Conservation (phyloP, 176 grass and related monocot genomes). For the bread wheat (Triticum aestivum) region DNA sequence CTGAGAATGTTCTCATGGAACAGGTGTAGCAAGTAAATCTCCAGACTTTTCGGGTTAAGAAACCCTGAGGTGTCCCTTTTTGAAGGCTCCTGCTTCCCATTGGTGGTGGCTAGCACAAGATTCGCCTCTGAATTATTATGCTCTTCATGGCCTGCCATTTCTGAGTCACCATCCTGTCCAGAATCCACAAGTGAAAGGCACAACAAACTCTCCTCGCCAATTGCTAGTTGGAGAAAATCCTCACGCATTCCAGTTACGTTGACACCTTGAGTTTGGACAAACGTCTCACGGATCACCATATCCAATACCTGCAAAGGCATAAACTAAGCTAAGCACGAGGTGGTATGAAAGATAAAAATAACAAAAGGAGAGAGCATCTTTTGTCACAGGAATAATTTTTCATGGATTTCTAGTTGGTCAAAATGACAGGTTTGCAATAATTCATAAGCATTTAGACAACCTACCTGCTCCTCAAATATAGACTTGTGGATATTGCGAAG, state of each 20-base stretch:
- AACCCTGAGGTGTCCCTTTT: conserved; percentile 35
- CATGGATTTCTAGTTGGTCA: neutral
- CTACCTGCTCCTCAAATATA: conserved; percentile 76
- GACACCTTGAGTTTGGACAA: conserved; percentile 62
- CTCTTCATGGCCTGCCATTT: conserved; percentile 33
- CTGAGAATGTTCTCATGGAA: conserved; percentile 69
- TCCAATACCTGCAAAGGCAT: conserved; percentile 70
- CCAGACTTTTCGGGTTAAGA: conserved; percentile 62
- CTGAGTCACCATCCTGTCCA: conserved; percentile 39
- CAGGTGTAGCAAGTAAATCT: conserved; percentile 80
- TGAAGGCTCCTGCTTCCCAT: conserved; percentile 42
- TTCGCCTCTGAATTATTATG: conserved; percentile 37
- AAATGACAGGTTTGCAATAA: conserved; percentile 12
- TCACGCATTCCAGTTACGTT: conserved; percentile 92
- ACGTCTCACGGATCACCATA: conserved; percentile 80
- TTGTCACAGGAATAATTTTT: conserved; percentile 7
- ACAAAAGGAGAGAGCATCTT: neutral
- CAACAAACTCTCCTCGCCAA: conserved; percentile 85
- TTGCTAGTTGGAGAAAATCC: conserved; percentile 85
- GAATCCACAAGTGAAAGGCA: conserved; percentile 65
- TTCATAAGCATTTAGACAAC: conserved; percentile 32
- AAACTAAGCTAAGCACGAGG: conserved; percentile 19
- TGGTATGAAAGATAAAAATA: conserved; percentile 17
- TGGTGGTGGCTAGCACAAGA: conserved; percentile 45
- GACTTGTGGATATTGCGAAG: conserved; percentile 72